These are phyloP conservation scores for Ramaria sp. DNA, from an alignment of 768 basidiomycete genomes.

Conservation along the genomic window DNA sequence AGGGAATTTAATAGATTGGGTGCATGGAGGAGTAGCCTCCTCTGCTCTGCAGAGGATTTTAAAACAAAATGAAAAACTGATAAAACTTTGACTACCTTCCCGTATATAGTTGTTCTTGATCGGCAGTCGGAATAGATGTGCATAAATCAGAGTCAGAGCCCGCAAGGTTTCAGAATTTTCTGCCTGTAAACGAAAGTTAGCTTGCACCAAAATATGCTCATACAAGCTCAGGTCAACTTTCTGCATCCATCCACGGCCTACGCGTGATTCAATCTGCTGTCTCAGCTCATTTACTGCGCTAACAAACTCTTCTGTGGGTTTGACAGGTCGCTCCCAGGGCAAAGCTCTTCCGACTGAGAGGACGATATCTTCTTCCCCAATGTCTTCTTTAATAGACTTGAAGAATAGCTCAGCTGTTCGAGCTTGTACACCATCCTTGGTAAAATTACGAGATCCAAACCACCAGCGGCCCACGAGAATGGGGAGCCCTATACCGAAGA, in stretches of 20 bases:
- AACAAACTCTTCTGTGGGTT: conserved; percentile 20
- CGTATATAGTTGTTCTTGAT: conserved; percentile 41
- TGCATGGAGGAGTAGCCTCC: conserved; percentile 53
- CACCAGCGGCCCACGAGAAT: conserved; percentile 91
- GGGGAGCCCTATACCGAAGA: conserved; percentile 85
- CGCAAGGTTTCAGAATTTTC: conserved; percentile 18
- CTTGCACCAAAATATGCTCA: not conserved
- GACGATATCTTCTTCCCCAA: conserved; percentile 60
- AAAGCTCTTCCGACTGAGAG: conserved; percentile 58
- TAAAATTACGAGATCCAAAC: conserved; percentile 84
- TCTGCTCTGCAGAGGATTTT: conserved; percentile 48
- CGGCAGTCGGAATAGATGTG: conserved; percentile 67
- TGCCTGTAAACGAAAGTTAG: not conserved
- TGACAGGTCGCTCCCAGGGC: conserved; percentile 38
- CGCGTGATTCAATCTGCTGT: conserved; percentile 29
- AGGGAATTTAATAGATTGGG: conserved; percentile 71
- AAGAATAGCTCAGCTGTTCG: conserved; percentile 81
- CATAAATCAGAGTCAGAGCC: conserved; percentile 69
- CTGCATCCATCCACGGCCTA: conserved; percentile 12
- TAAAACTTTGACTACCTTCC: conserved; percentile 39
- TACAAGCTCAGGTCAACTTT: conserved; percentile 39
- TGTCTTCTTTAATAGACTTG: conserved; percentile 74
- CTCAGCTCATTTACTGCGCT: conserved; percentile 37
- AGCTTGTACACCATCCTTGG: conserved; percentile 84
- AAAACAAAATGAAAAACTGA: not conserved